Percentiles rank a stretch among this genome's conserved stretches.
These are phyloP conservation scores for Debaryomyces prosopidis DNA, from an alignment of 805 yeast species.

Conservation along the genomic window DNA sequence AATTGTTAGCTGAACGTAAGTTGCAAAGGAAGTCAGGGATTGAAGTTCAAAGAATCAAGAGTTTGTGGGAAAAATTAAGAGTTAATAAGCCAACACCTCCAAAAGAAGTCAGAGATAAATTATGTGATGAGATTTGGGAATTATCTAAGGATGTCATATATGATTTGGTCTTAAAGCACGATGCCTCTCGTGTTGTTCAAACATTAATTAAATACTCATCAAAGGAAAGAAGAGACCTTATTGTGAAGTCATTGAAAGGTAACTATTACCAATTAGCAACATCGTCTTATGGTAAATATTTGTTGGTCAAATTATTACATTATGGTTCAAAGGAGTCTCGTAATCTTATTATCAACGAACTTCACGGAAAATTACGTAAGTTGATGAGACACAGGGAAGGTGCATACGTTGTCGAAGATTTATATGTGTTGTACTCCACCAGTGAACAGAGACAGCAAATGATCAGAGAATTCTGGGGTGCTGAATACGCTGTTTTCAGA, in stretches of 20 bases:
- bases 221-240: slow-evolving; percentile 72
- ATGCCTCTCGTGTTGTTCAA: slow-evolving; percentile 94
- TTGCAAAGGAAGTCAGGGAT: slow-evolving; percentile 83
- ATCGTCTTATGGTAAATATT: slow-evolving; percentile 89
- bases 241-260: slow-evolving; percentile 71
- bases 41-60: slow-evolving; percentile 81
- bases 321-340: slow-evolving; percentile 87
- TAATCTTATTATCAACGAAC: slow-evolving; percentile 71
- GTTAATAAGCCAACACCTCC: slow-evolving; percentile 82
- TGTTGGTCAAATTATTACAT: slow-evolving; percentile 83
- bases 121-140: slow-evolving; percentile 84
- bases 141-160: slow-evolving; percentile 72
- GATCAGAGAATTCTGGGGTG: slow-evolving; percentile 95
- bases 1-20: slow-evolving; percentile 77
- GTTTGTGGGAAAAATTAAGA: slow-evolving; percentile 88
- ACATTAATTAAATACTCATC: slow-evolving; percentile 85
- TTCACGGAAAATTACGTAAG: slow-evolving; percentile 88
- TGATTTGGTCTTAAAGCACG: slow-evolving; percentile 91
- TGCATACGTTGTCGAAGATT: slow-evolving; percentile 95
- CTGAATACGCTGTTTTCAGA: slow-evolving; percentile 88
- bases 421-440: slow-evolving; percentile 80
- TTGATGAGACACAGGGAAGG: slow-evolving; percentile 97
- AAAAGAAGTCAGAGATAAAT: slow-evolving; percentile 69
- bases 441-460: slow-evolving; percentile 85
- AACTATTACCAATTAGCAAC: slow-evolving; percentile 81